Evolutionary conservation across 768 basidiomycete species (phyloP), one percentile per base, ranked within the genome.

Genomic region (Boletus vinaceobasis): DNA sequence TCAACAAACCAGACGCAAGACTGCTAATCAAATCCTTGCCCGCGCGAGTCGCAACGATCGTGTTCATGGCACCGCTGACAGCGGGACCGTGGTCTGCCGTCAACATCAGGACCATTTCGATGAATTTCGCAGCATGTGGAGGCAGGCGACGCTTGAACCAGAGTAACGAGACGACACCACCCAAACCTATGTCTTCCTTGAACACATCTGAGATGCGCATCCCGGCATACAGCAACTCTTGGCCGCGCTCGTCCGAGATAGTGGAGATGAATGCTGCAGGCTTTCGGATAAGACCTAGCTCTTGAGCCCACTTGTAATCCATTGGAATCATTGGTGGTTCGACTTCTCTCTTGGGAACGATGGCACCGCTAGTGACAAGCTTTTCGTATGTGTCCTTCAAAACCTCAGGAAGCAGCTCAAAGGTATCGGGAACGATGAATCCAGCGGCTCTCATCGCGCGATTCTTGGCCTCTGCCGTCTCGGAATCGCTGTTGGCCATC

Each of bases 291-390:
- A 99, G 86, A 53, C 96, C 96, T 52, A 98, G 87, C 77, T 97
- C 93, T 76, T 95, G 92, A 35, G 95, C 95, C 96, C 96, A 98
- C 80, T 98, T 98, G 86, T 98, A 99, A 77, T 99, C 96, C 93
- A 98, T 98, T n/a, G 96, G 96, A 70, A 98, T 98, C 53, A 90
- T 86, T 10, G 96, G 96, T 5, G 95, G 93, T 23, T 93, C 90
- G 51, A 85, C 77, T 78, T 99, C 96, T 36, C 74, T 64, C 77
- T 85, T 78, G 60, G 84, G 86, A 35, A 77, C 71, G 71, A 99
- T 83, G 31, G 74, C 66, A 33, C 94, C 93, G 43, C 65, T 72
- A 56, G 72, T 67, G 53, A 98, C 88, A 60, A 99, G 89, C 50
- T 69, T 74, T 55, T 95, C 83, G 76, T 96, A 98, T 7, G 92